A percentile compares a stretch with the other conserved stretches of the same genome.
These are phyloP conservation scores for Pestalotiopsis sp. DNA, from an alignment of 2,329 filamentous ascomycete genomes.

Conservation along the genomic window DNA sequence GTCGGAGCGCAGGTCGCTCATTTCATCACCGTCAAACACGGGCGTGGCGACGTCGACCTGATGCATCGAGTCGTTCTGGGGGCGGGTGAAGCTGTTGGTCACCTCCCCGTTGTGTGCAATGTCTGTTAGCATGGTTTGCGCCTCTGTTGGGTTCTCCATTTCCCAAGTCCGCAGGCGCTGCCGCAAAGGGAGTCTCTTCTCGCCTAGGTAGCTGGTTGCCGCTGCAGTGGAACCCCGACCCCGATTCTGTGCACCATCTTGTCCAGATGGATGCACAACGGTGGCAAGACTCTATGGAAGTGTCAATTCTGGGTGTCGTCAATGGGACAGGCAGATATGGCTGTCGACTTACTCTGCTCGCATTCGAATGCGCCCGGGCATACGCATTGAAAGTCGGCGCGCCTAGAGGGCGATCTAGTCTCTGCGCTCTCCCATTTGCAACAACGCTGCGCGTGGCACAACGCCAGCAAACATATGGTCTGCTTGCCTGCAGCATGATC, in stretches of 20 bases:
- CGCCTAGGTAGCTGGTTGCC: neutral
- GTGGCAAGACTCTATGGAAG: constrained; percentile 24
- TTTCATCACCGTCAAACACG: constrained; percentile 37
- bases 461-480: constrained; percentile 32
- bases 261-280: constrained; percentile 20
- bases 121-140: constrained; percentile 29
- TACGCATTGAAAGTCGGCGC: neutral
- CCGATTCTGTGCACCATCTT: neutral
- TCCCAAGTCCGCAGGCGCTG: constrained; percentile 45
- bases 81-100: constrained; percentile 37
- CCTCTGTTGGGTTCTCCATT: constrained; percentile 31
- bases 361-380: neutral
- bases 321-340: neutral
- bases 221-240: neutral
- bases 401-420: constrained; percentile 11
- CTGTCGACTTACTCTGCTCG: constrained; percentile 1
- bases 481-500: constrained; percentile 28
- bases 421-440: constrained; percentile 13
- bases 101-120: constrained; percentile 25
- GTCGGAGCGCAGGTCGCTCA: constrained; percentile 35
- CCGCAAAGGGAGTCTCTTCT: constrained; percentile 33
- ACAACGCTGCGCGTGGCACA: constrained; percentile 23
- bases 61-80: constrained; percentile 30
- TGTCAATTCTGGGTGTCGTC: neutral
- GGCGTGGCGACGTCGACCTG: constrained; percentile 30